Percentiles rank a stretch among this genome's conserved stretches.
These are phyloP conservation scores for Sporisorium exsertum DNA, from an alignment of 1,284 basidiomycete species.

Conservation along the genomic window DNA sequence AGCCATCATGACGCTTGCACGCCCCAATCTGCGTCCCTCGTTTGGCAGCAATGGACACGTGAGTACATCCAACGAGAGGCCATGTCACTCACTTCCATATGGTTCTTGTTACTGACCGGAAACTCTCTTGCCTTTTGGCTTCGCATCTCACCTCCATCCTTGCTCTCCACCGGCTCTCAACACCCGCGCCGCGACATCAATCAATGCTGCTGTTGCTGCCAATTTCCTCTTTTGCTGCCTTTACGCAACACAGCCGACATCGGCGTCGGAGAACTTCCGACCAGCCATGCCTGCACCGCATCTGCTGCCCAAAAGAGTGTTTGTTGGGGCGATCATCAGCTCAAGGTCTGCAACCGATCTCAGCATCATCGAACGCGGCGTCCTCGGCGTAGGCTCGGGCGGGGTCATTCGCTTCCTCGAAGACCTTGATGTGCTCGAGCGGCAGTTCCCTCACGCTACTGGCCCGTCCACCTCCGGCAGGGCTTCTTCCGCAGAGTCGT, in stretches of 20 bases:
- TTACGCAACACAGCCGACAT: conserved; percentile 26
- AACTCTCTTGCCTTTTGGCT: background rate
- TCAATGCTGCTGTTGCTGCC: background rate
- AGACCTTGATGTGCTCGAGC: conserved; percentile 54
- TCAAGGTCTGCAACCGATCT: conserved; percentile 50
- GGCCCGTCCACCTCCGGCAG: no score
- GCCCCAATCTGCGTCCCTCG: conserved; percentile 28
- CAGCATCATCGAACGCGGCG: conserved; percentile 51
- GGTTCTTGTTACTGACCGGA: background rate
- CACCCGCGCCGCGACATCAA: background rate
- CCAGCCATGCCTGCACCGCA: conserved; percentile 55
- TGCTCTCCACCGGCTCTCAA: background rate
- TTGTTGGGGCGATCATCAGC: conserved; percentile 60
- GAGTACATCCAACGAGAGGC: conserved; percentile 10
- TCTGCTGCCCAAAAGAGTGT: conserved; percentile 55
- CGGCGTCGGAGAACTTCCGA: conserved; percentile 53
- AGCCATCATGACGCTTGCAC: conserved; percentile 36
- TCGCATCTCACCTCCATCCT: background rate
- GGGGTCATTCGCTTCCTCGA: conserved; percentile 64
- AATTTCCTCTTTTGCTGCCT: no score
- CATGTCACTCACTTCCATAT: background rate
- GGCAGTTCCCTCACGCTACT: conserved; percentile 14
- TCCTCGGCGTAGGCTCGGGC: conserved; percentile 59
- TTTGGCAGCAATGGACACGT: conserved; percentile 41
- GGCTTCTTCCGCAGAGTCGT: conserved; percentile 23